Evolutionary conservation across 768 basidiomycete genomes (phyloP).

Genomic region (Aureoboletus auriporus): DNA sequence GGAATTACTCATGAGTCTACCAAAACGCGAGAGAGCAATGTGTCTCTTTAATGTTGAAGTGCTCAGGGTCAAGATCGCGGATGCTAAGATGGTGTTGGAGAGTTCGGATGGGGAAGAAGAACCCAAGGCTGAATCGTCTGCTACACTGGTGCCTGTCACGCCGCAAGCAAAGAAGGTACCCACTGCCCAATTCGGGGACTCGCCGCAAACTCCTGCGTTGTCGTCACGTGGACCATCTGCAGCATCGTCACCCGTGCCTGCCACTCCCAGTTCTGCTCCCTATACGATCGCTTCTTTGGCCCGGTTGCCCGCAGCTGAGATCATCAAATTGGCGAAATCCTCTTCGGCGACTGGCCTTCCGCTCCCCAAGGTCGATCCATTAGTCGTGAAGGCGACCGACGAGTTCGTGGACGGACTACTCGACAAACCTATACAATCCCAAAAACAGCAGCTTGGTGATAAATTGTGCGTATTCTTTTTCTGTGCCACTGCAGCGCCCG

Average conservation of each 20-base stretch:
- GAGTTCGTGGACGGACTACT: constrained; percentile 63
- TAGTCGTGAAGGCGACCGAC: constrained; percentile 66
- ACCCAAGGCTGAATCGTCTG: constrained; percentile 19
- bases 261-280: constrained; percentile 45
- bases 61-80: constrained; percentile 69
- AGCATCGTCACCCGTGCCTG: constrained; percentile 64
- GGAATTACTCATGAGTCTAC: constrained; percentile 78
- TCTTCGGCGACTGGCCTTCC: constrained; percentile 47
- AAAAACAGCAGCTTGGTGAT: constrained; percentile 81
- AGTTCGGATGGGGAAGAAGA: constrained; percentile 59
- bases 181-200: constrained; percentile 36
- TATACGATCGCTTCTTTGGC: constrained; percentile 72
- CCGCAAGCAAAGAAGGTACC: constrained; percentile 60
- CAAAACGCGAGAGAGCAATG: constrained; percentile 86
- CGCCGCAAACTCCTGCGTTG: constrained; percentile 73
- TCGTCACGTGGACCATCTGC: constrained; percentile 73
- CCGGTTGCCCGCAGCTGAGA: constrained; percentile 68
- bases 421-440: constrained; percentile 50
- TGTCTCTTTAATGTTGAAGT: constrained; percentile 87
- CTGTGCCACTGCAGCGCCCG: constrained; percentile 15
- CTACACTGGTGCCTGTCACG: constrained; percentile 45
- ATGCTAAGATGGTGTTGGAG: constrained; percentile 80
- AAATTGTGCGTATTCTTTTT: constrained; percentile 52
- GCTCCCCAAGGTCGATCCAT: constrained; percentile 65
- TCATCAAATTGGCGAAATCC: constrained; percentile 60